Base-by-base conservation (phyloP, 2,329 filamentous ascomycete genomes). In the Purpureocillium takamizusanense region DNA sequence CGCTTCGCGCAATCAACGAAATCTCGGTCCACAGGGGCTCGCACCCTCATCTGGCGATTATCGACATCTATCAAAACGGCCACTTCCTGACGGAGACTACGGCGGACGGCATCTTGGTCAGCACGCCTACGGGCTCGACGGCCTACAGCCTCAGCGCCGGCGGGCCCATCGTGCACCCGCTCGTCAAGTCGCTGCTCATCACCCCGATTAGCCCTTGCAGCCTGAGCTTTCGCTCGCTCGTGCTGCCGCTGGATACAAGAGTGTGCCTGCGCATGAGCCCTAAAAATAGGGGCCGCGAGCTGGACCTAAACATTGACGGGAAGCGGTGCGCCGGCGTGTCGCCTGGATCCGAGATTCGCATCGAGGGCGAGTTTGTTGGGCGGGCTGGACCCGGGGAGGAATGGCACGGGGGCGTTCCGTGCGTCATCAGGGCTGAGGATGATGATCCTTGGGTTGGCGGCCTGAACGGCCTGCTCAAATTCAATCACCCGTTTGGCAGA, bases 371-470 rank as follows among this genome's bases (percentile, higher is more conserved):
- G 60, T 76, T 82, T 44, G 82, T 95, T 35, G 72, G 72, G 14
- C 51, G 56, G 16, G 57, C 52, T 4, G 59, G 59, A 0, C 57
- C 55, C 0, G 60, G 57, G 1, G 60, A 62, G 36, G 69, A 73
- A 35, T 78, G 74, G 83, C 69, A 74, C 25, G 86, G 89, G 18
- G 90, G 90, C 10, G 89, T 97, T 12, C 92, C 92, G 3, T 94
- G 88, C 56, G 85, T 97, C 25, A 92, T 95, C 53, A 71, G 88
- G 33, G 62, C 66, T 2, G 75, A 81, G 45, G 75, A 81, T 33
- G 87, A 95, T 52, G 90, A 97, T 59, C 87, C 90, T 14, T 98
- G 92, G 92, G 90, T 98, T 3, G 90, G 90, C 1, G 90, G 92
- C 0, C 62, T 98, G 54, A 98, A 95, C 55, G 86, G 87, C 9